A percentile compares a stretch with the other conserved stretches of the same genome.
phyloP scores from a whole-genome alignment of 148 eudicot species.

The Polygonum aviculare region DNA sequence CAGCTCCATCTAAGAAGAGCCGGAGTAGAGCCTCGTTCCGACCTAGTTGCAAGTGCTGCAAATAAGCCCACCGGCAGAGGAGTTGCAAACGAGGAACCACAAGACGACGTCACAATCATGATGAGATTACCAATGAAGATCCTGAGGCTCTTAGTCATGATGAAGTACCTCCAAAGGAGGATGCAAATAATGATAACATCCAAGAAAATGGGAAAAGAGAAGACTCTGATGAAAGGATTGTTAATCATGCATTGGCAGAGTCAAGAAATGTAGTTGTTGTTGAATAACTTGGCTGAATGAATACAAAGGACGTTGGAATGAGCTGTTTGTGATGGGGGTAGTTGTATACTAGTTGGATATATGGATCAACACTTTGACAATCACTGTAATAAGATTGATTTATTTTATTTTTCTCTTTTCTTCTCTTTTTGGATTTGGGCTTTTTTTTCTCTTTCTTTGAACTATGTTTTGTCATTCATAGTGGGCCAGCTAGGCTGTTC shows the following conservation, averaged over 20 bases:
- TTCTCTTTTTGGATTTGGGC: background rate
- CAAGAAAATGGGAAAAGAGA: background rate
- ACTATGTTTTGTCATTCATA: background rate
- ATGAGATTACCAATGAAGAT: background rate
- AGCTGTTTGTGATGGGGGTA: constrained; percentile 17
- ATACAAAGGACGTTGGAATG: background rate
- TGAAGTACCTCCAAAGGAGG: constrained; percentile 6
- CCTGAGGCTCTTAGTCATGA: too few species aligned
- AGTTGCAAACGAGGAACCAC: background rate
- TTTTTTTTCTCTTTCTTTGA: background rate
- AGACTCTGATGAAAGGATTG: background rate
- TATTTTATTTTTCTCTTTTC: background rate
- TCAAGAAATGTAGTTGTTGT: background rate
- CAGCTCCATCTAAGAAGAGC: constrained; percentile 94
- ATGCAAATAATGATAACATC: constrained; percentile 7
- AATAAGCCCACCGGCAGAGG: background rate
- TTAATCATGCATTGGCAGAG: background rate
- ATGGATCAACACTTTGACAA: constrained; percentile 18
- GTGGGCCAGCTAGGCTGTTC: background rate
- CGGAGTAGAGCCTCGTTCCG: constrained; percentile 76
- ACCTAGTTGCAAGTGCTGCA: constrained; percentile 45
- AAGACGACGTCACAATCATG: constrained; percentile 3
- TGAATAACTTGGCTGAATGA: background rate
- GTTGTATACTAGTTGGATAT: constrained; percentile 28
- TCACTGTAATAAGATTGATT: constrained; percentile 16